Evolutionary conservation across 805 yeast species (phyloP), one percentile per base, ranked within the genome.

Genomic region (Wickerhamomyces kurtzmanii): DNA sequence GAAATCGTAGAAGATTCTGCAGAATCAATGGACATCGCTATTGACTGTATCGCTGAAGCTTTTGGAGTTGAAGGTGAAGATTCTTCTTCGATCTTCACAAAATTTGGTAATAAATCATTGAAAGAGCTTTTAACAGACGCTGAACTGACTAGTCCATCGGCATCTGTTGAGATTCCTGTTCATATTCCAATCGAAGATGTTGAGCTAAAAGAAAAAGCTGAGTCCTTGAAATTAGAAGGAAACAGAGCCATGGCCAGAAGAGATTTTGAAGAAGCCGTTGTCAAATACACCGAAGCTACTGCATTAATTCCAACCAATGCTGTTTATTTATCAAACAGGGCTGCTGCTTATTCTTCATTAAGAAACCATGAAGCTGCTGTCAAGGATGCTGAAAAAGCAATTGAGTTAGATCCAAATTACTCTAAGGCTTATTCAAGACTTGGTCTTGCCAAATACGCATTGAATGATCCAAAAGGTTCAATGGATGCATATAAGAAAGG

Each of bases 351-450:
- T 56, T 81, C 94, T 8, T 83, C 95, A 5, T 46, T 70, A 17
- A 68, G 73, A 37, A 62, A 85, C 35, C 87, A 82, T 49, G 79
- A 72, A 11, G 60, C 68, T 37, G 97, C 98, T 3, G 70, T 81
- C 22, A 62, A 62, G 24, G 98, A 91, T 53, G 95, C 97, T 17
- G 68, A 80, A 45, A 62, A 63, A 31, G 95, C 98, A 23, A 75
- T 85, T 32, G 68, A 71, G 35, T 60, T 76, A 29, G 86, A 89
- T 49, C 80, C 96, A 30, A 45, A 61, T 6, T 91, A 84, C 45
- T 75, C 95, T 18, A 87, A 89, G 62, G 96, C 94, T 8, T 91
- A 86, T 67, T 83, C 96, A 5, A 78, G 98, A 55, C 65, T 91
- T 41, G 98, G 97, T 3, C 73, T 87, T 43, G 97, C 98, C 5